Percentiles rank a stretch among this genome's conserved stretches.
Conservation (phyloP, 2,329 filamentous ascomycete species). For the Cladosporium sp. region DNA sequence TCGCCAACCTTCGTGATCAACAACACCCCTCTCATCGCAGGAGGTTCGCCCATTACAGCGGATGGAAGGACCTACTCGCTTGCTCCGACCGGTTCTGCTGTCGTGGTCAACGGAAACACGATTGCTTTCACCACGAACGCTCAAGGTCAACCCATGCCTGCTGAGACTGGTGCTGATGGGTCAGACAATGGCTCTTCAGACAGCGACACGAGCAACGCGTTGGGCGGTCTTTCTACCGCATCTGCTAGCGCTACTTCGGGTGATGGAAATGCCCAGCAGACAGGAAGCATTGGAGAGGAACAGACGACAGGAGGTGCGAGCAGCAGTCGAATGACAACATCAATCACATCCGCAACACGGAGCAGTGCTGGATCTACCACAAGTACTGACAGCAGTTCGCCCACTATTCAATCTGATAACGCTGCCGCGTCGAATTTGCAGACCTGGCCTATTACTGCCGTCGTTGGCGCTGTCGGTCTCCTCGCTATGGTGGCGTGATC, state of each 20-base stretch:
- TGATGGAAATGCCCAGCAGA: neutral
- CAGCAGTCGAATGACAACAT: neutral
- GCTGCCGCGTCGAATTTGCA: neutral
- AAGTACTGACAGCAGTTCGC: neutral
- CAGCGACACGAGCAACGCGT: neutral
- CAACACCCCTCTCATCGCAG: neutral
- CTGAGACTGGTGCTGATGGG: neutral
- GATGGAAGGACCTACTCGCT: slow-evolving; percentile 24
- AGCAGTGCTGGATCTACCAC: neutral
- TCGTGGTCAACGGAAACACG: slow-evolving; percentile 24
- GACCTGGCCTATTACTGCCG: neutral
- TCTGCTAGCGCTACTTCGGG: neutral
- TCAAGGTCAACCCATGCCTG: neutral
- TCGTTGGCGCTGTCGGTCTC: neutral
- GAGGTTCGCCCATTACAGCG: slow-evolving; percentile 17
- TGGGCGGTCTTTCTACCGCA: neutral
- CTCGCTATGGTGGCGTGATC: neutral
- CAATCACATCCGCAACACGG: neutral
- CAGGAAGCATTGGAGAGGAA: neutral
- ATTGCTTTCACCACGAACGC: neutral
- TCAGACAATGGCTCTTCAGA: neutral
- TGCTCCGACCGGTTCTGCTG: slow-evolving; percentile 17
- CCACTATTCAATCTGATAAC: neutral
- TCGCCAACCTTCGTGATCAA: neutral
- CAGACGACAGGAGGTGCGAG: neutral